A percentile compares a stretch with the other conserved stretches of the same genome.
Evolutionary conservation across 768 basidiomycete species (phyloP).

Genomic region (Rhizopogon rudus): DNA sequence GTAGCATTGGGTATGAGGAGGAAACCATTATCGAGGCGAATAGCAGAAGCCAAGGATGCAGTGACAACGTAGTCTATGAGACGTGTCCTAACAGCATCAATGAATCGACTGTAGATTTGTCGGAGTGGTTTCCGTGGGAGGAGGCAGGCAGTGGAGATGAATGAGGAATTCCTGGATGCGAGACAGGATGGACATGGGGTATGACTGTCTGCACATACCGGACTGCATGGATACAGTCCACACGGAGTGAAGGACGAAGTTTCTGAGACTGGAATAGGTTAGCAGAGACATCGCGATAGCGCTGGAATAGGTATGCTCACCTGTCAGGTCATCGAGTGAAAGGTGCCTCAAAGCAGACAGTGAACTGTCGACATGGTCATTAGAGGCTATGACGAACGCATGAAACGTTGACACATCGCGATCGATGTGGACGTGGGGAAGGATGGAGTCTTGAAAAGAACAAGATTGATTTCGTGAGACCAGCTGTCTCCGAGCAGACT

Average conservation of each 20-base stretch:
- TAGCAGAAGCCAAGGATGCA: slow-evolving; percentile 37
- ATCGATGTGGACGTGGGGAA: slow-evolving; percentile 46
- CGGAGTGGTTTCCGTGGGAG: slow-evolving; percentile 46
- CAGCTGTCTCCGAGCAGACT: slow-evolving; percentile 49
- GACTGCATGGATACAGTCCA: slow-evolving; percentile 50
- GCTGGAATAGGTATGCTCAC: slow-evolving; percentile 33
- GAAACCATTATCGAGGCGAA: slow-evolving; percentile 58
- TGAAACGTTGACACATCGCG: slow-evolving; percentile 44
- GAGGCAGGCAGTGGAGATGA: slow-evolving; percentile 29
- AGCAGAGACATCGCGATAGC: slow-evolving; percentile 4
- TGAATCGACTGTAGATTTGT: slow-evolving; percentile 38
- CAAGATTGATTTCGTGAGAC: slow-evolving; percentile 32
- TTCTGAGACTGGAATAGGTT: slow-evolving; percentile 33
- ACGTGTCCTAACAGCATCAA: slow-evolving; percentile 55
- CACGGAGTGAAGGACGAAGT: slow-evolving; percentile 40
- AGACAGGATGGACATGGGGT: slow-evolving; percentile 37
- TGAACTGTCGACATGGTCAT: slow-evolving; percentile 24
- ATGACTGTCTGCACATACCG: slow-evolving; percentile 35
- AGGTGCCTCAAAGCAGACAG: slow-evolving; percentile 32
- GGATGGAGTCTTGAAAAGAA: slow-evolving; percentile 42
- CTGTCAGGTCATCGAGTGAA: slow-evolving; percentile 42
- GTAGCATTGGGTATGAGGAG: slow-evolving; percentile 43
- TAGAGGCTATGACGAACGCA: slow-evolving; percentile 49
- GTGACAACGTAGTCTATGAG: slow-evolving; percentile 49
- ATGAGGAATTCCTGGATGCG: slow-evolving; percentile 11